Evolutionary conservation across 805 yeast genomes (phyloP).

Genomic region (Candida alai): DNA sequence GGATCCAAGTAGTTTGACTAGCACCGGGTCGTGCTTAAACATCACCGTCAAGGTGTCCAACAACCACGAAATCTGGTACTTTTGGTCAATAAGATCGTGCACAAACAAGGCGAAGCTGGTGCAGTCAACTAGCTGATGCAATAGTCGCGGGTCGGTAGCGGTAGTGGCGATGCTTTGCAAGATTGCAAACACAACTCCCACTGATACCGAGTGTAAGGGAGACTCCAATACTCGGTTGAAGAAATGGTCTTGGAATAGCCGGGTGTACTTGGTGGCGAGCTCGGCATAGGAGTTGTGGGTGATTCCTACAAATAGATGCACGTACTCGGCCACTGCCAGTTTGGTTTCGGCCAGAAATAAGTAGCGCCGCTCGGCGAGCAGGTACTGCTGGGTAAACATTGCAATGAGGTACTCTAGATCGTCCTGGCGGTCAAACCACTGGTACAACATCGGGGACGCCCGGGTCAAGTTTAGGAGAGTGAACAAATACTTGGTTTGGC

Average conservation of each 20-base stretch:
- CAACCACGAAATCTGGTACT: not conserved
- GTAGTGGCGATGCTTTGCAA: constrained; percentile 5
- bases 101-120: constrained; percentile 3
- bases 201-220: constrained; percentile 1
- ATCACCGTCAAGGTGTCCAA: constrained; percentile 3
- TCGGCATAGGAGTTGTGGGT: too few relatives aligned
- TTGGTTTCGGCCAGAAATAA: too few relatives aligned
- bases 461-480: too few relatives aligned
- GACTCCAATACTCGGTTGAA: constrained; percentile 4
- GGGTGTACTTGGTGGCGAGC: too few relatives aligned
- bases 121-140: constrained; percentile 3
- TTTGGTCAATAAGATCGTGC: not conserved
- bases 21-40: not conserved
- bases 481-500: too few relatives aligned
- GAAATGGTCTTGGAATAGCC: constrained; percentile 6
- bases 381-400: too few relatives aligned
- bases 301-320: too few relatives aligned
- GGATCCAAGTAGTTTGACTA: constrained; percentile 2
- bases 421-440: too few relatives aligned
- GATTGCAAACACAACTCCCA: constrained; percentile 8
- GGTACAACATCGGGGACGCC: too few relatives aligned
- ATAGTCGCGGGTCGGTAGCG: not conserved
- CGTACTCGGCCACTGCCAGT: too few relatives aligned
- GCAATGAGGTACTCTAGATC: too few relatives aligned
- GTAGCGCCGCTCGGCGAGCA: too few relatives aligned